Conservation (phyloP, 176 grass and related monocot genomes). For the Thinopyrum elongatum region DNA sequence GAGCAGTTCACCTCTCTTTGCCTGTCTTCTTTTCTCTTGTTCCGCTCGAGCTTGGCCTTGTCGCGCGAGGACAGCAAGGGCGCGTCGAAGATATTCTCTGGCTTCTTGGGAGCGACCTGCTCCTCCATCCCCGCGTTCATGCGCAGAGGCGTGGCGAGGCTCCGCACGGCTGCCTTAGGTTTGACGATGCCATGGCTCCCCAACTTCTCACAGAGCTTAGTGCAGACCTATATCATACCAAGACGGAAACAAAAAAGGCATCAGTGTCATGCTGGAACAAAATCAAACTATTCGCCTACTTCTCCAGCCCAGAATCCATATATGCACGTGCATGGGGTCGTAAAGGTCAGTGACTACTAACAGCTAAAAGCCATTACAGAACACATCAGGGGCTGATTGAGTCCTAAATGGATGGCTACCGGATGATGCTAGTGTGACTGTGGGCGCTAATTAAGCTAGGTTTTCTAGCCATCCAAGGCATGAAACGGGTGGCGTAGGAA, state of each 20-base stretch:
- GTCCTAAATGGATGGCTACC: background rate
- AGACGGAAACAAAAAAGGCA: background rate
- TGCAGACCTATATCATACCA: slow-evolving; percentile 59
- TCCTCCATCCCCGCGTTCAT: slow-evolving; percentile 94
- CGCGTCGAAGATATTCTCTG: slow-evolving; percentile 68
- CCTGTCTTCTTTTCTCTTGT: slow-evolving; percentile 91
- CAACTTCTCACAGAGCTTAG: slow-evolving; percentile 80
- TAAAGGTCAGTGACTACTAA: background rate
- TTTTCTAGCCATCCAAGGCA: background rate
- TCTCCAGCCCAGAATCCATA: background rate
- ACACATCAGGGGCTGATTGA: background rate
- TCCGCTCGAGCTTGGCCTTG: slow-evolving; percentile 81
- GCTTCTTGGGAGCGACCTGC: slow-evolving; percentile 62
- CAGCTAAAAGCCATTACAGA: background rate
- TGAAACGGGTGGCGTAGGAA: background rate
- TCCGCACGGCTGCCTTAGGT: slow-evolving; percentile 75
- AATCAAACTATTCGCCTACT: background rate
- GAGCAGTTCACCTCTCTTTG: slow-evolving; percentile 72
- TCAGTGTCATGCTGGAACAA: background rate
- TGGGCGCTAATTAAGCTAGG: background rate
- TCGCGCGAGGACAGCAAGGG: slow-evolving; percentile 82
- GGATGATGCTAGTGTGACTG: background rate
- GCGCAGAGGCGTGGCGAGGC: slow-evolving; percentile 73
- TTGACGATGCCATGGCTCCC: slow-evolving; percentile 79
- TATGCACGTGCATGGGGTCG: background rate